Evolutionary conservation across 2,329 filamentous ascomycete genomes (phyloP).

Genomic region (Hypoxylon sp.): DNA sequence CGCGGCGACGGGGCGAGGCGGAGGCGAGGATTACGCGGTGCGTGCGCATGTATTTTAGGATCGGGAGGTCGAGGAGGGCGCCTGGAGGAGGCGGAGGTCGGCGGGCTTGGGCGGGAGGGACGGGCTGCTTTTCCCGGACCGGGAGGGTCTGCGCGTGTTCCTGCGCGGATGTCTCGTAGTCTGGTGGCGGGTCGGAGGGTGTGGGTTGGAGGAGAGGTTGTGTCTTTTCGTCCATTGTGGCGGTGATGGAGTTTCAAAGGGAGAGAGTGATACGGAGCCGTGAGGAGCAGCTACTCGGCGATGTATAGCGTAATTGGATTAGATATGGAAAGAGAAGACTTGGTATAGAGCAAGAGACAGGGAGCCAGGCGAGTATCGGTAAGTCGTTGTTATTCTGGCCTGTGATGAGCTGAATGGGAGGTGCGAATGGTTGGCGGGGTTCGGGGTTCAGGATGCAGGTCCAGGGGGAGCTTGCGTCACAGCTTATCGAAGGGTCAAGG

Average conservation of each 20-base stretch:
- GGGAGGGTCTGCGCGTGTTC: constrained; percentile 53
- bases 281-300: too few relatives aligned
- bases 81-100: constrained; percentile 45
- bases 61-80: constrained; percentile 81
- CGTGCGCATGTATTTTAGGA: constrained; percentile 79
- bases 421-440: constrained; percentile 18
- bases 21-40: constrained; percentile 92
- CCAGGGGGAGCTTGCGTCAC: constrained; percentile 32
- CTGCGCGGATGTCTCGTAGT: constrained; percentile 59
- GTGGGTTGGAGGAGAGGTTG: constrained; percentile 35
- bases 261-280: background rate
- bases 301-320: background rate
- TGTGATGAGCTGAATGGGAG: background rate
- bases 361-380: background rate
- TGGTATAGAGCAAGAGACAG: background rate
- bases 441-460: constrained; percentile 32
- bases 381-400: background rate
- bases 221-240: constrained; percentile 45
- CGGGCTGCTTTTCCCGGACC: constrained; percentile 30
- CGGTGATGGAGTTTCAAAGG: background rate
- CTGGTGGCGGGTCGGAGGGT: constrained; percentile 59
- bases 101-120: constrained; percentile 11
- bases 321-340: background rate
- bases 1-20: constrained; percentile 84
- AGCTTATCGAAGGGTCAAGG: constrained; percentile 22